Evolutionary conservation across 768 basidiomycete species (phyloP).

Genomic region (Rhodotorula paludigena): DNA sequence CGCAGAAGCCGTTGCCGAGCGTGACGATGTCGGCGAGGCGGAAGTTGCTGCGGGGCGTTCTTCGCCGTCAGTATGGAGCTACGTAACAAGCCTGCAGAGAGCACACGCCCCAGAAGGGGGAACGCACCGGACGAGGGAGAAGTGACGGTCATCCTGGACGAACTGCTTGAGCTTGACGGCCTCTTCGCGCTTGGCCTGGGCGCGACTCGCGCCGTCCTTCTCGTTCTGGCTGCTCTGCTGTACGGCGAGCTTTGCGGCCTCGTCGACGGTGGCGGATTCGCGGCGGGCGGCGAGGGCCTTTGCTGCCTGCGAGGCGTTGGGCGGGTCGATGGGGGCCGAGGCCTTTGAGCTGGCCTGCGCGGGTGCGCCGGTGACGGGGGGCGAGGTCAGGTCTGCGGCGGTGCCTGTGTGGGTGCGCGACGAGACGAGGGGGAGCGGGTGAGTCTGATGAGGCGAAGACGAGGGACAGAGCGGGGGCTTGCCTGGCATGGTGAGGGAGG

Average conservation of each 20-base stretch:
- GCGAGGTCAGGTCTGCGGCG: slow-evolving; percentile 31
- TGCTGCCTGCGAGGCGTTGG: slow-evolving; percentile 3
- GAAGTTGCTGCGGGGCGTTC: slow-evolving; percentile 79
- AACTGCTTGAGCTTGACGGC: slow-evolving; percentile 67
- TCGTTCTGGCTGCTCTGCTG: too few species aligned
- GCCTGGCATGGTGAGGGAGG: slow-evolving; percentile 18
- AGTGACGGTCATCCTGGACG: slow-evolving; percentile 85
- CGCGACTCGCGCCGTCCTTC: too few species aligned
- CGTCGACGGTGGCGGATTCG: slow-evolving; percentile 5
- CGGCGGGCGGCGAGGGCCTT: slow-evolving; percentile 32
- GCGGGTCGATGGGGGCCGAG: slow-evolving; percentile 4
- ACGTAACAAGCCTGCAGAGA: too few species aligned
- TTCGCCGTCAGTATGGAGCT: background rate
- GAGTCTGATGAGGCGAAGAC: background rate
- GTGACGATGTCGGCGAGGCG: slow-evolving; percentile 96
- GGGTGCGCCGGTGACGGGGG: slow-evolving; percentile 27
- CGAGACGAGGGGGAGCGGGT: background rate
- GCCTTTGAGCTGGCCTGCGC: slow-evolving; percentile 29
- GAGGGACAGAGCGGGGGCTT: background rate
- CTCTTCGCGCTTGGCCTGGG: background rate
- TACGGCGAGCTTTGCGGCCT: background rate
- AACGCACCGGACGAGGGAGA: slow-evolving; percentile 84
- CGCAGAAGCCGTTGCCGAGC: slow-evolving; percentile 98
- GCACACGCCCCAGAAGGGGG: too few species aligned
- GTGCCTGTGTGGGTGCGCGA: slow-evolving; percentile 8